Evolutionary conservation across 2,329 filamentous ascomycete species (phyloP), one percentile per base, ranked within the genome.

Genomic region (Aspergillaceae sp.): DNA sequence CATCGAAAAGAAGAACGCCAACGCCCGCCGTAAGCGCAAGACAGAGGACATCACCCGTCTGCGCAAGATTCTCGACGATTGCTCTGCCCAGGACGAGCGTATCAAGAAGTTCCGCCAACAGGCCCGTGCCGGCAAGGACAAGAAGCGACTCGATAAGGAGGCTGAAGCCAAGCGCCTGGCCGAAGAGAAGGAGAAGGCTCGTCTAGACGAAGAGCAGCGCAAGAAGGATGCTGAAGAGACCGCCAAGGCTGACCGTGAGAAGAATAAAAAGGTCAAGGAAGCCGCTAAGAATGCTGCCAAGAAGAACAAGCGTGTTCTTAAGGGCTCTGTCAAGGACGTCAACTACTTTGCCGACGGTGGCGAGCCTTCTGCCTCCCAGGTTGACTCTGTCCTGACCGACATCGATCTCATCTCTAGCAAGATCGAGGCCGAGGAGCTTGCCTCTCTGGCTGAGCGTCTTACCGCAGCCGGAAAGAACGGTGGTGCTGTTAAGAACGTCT

Each of bases 291-390:
- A 89, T 64, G 92, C 92, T 9, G 86, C 92, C 61, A 98, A 98
- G 86, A 98, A 98, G 86, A 98, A 98, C 81, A 96, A 96, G 81
- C 88, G 92, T 76, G 86, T 97, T 41, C 83, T 98, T 59, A 89
- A 94, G 70, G 83, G 82, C 51, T 89, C 87, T 55, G 86, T 91
- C 71, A 98, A 98, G 79, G 92, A 98, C 57, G 90, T 87, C 61
- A 96, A 96, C 78, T 98, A 98, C 82, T 96, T 98, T 68, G 77
- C 76, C 47, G 74, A 74, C 19, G 73, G 78, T 40, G 85, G 83
- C 45, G 85, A 90, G 49, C 74, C 83, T 28, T 78, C 85, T n/a
- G 76, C 87, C 9, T 73, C 80, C 7, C 80, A 87, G 64, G 87
- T 98, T 56, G 90, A 97, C 62, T 73, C 76, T 30, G 87, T 92